A percentile compares a stretch with the other conserved stretches of the same genome.
Conservation (phyloP, 345 rosid genomes). For the Linum lewisii region DNA sequence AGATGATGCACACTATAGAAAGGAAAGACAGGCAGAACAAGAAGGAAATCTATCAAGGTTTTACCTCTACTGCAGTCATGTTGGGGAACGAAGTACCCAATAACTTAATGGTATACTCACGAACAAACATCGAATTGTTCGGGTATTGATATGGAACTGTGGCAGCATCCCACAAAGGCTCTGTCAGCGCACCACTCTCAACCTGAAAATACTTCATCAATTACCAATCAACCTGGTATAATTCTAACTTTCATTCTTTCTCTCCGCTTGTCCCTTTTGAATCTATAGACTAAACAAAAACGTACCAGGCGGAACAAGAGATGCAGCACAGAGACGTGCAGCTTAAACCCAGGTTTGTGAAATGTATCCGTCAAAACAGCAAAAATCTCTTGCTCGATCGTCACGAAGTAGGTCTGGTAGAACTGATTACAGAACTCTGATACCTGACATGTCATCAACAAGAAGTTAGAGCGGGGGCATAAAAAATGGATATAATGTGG, state of each 20-base stretch:
- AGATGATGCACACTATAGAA: not conserved
- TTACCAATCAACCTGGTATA: too few relatives aligned
- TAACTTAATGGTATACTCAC: slow-evolving; percentile 85
- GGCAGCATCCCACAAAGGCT: slow-evolving; percentile 89
- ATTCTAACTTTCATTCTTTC: not conserved
- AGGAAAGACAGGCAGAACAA: not conserved
- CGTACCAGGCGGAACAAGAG: slow-evolving; percentile 80
- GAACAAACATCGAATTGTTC: slow-evolving; percentile 68
- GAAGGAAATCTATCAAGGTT: not conserved
- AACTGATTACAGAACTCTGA: slow-evolving; percentile 84
- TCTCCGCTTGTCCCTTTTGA: not conserved
- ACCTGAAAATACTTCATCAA: slow-evolving; percentile 35
- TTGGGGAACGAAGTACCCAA: slow-evolving; percentile 89
- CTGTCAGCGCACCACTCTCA: slow-evolving; percentile 69
- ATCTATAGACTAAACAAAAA: not conserved
- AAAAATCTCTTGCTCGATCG: slow-evolving; percentile 91
- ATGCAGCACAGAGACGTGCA: slow-evolving; percentile 84
- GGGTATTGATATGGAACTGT: slow-evolving; percentile 66
- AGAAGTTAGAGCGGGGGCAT: slow-evolving; percentile 9
- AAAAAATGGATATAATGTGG: slow-evolving; percentile 1
- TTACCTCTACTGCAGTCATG: slow-evolving; percentile 85
- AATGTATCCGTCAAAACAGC: slow-evolving; percentile 94
- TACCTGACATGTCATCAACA: slow-evolving; percentile 29
- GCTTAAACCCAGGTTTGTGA: slow-evolving; percentile 98
- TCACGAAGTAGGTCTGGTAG: slow-evolving; percentile 49